These are phyloP conservation scores for Calonectria montana DNA, from an alignment of 2,329 filamentous ascomycete species.

Conservation along the genomic window DNA sequence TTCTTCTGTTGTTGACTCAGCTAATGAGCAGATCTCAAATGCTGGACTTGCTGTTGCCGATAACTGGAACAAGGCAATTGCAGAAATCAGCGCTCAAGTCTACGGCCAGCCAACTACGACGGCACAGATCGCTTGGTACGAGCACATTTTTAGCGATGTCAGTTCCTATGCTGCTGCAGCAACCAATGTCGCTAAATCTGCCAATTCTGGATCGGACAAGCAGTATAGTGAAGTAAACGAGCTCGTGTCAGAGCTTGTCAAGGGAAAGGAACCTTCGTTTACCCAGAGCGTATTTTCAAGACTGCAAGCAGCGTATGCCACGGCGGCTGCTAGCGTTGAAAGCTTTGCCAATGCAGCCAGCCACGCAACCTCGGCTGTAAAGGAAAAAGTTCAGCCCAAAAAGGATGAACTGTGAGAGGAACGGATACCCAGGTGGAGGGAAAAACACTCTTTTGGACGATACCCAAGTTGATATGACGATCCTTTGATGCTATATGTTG, in stretches of 20 bases:
- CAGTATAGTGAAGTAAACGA: constrained; percentile 78
- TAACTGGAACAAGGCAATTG: constrained; percentile 59
- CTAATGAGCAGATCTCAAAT: constrained; percentile 51
- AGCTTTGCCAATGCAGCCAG: constrained; percentile 53
- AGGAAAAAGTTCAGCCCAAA: constrained; percentile 49
- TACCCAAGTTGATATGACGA: constrained; percentile 44
- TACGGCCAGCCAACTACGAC: constrained; percentile 74
- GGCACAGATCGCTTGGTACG: constrained; percentile 68
- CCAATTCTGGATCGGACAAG: constrained; percentile 69
- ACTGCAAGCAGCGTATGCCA: constrained; percentile 78
- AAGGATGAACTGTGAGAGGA: constrained; percentile 55
- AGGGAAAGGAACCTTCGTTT: constrained; percentile 82
- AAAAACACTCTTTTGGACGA: constrained; percentile 41
- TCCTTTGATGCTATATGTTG: constrained; percentile 36
- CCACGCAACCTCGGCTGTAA: constrained; percentile 56
- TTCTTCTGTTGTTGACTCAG: constrained; percentile 58
- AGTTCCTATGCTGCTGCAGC: constrained; percentile 71
- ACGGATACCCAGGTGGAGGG: neutral
- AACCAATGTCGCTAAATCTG: constrained; percentile 57
- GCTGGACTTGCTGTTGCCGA: constrained; percentile 54
- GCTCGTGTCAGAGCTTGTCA: constrained; percentile 80
- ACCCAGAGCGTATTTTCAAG: constrained; percentile 83
- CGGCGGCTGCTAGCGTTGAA: constrained; percentile 67
- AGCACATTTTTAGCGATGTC: constrained; percentile 58
- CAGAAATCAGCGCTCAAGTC: constrained; percentile 74